Evolutionary conservation across 768 basidiomycete genomes (phyloP).

Genomic region (Tulasnella sp.): DNA sequence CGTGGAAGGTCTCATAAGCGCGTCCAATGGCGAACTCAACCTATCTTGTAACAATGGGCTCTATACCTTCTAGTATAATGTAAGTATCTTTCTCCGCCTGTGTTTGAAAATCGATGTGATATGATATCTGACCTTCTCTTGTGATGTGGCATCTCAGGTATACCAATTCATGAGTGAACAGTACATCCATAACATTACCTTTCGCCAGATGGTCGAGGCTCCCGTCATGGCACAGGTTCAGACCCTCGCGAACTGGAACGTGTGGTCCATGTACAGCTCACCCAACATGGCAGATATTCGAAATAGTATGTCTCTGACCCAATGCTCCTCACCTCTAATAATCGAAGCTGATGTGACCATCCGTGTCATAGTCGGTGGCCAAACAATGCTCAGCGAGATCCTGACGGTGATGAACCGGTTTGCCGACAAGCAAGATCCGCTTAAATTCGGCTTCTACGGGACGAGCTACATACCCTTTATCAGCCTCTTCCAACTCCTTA

Average conservation of each 20-base stretch:
- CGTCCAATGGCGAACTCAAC: neutral
- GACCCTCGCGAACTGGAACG: constrained; percentile 68
- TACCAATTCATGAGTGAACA: constrained; percentile 69
- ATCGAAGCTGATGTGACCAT: neutral
- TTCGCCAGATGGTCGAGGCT: constrained; percentile 64
- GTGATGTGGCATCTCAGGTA: constrained; percentile 33
- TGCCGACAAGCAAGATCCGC: constrained; percentile 65
- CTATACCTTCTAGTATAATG: too few relatives aligned
- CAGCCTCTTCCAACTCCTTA: constrained; percentile 76
- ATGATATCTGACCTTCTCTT: too few relatives aligned
- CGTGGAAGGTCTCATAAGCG: too few relatives aligned
- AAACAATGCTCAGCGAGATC: constrained; percentile 63
- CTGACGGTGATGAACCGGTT: constrained; percentile 63
- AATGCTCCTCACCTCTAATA: neutral
- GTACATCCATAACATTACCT: constrained; percentile 71
- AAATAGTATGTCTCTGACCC: constrained; percentile 48
- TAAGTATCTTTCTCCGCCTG: neutral
- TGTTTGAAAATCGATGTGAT: too few relatives aligned
- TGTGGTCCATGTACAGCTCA: constrained; percentile 54
- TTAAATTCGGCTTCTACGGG: constrained; percentile 66
- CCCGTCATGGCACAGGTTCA: constrained; percentile 63
- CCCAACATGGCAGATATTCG: constrained; percentile 53
- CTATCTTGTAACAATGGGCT: neutral
- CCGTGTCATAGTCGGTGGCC: constrained; percentile 57
- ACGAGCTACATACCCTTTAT: constrained; percentile 87